Evolutionary conservation across 2,329 filamentous ascomycete genomes (phyloP).

Genomic region (Calycina herbarum): DNA sequence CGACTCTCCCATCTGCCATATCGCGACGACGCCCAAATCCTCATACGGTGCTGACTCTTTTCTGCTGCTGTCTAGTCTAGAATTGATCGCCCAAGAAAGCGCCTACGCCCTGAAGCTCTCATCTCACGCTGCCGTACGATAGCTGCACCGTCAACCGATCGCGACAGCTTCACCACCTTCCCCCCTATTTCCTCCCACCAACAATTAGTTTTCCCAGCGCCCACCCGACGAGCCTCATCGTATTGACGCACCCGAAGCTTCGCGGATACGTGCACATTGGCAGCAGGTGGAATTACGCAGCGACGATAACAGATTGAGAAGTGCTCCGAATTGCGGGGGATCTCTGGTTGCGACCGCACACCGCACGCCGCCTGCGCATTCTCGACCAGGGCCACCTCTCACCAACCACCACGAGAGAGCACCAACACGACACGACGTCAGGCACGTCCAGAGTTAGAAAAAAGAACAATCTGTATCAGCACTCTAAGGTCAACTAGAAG

Average conservation of each 20-base stretch:
- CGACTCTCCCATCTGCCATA: background rate
- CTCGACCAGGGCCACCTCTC: constrained; percentile 3
- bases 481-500: background rate
- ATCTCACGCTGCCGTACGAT: background rate
- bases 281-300: constrained; percentile 1
- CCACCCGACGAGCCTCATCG: background rate
- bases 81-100: background rate
- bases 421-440: constrained; percentile 8
- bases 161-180: background rate
- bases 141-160: background rate
- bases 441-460: constrained; percentile 7
- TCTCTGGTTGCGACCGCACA: constrained; percentile 11
- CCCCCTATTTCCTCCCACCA: background rate
- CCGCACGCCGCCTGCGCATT: constrained; percentile 10
- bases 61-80: background rate
- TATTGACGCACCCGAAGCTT: background rate
- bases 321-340: constrained; percentile 16
- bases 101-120: background rate
- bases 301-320: constrained; percentile 15
- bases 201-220: background rate
- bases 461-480: background rate
- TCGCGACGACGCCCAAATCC: background rate
- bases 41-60: background rate
- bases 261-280: constrained; percentile 1
- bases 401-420: background rate